Evolutionary conservation across 2,329 filamentous ascomycete genomes (phyloP).

Genomic region (Alternaria burnsii): DNA sequence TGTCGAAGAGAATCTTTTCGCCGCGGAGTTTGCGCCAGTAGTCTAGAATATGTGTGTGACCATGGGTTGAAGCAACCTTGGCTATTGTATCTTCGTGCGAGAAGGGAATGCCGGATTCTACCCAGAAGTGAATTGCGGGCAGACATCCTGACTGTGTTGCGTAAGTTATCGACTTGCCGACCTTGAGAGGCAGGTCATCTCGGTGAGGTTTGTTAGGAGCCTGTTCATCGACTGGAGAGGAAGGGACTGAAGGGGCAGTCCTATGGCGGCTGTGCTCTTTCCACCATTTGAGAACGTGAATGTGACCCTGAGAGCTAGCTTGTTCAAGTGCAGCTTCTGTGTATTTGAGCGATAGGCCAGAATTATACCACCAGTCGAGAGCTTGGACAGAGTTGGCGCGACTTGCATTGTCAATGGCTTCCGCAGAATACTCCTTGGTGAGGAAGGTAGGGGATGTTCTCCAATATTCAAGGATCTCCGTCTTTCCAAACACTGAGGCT

Average conservation of each 20-base stretch:
- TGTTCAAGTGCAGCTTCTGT: conserved; percentile 88
- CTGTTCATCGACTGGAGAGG: conserved; percentile 26
- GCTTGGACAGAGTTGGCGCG: conserved; percentile 85
- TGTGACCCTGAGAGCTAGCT: conserved; percentile 82
- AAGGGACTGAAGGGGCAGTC: conserved; percentile 28
- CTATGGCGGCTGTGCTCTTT: conserved; percentile 69
- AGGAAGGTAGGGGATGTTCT: conserved; percentile 81
- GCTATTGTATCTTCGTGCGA: conserved; percentile 83
- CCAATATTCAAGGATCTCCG: conserved; percentile 92
- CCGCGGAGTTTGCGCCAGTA: conserved; percentile 81
- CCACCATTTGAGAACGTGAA: conserved; percentile 95
- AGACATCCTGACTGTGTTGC: conserved; percentile 84
- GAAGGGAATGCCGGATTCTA: conserved; percentile 79
- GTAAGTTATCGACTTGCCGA: conserved; percentile 83
- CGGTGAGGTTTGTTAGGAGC: conserved; percentile 19
- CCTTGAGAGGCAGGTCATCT: conserved; percentile 68
- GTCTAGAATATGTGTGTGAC: conserved; percentile 83
- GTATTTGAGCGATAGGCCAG: conserved; percentile 80
- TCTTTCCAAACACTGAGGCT: conserved; percentile 85
- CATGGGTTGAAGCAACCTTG: conserved; percentile 84
- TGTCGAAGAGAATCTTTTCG: conserved; percentile 81
- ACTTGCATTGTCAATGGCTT: conserved; percentile 87
- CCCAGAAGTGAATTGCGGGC: conserved; percentile 87
- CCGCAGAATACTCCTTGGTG: conserved; percentile 84
- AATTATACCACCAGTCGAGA: conserved; percentile 90